These are phyloP conservation scores for Arachnomyces sp. DNA, from an alignment of 2,329 filamentous ascomycete genomes.

Conservation along the genomic window DNA sequence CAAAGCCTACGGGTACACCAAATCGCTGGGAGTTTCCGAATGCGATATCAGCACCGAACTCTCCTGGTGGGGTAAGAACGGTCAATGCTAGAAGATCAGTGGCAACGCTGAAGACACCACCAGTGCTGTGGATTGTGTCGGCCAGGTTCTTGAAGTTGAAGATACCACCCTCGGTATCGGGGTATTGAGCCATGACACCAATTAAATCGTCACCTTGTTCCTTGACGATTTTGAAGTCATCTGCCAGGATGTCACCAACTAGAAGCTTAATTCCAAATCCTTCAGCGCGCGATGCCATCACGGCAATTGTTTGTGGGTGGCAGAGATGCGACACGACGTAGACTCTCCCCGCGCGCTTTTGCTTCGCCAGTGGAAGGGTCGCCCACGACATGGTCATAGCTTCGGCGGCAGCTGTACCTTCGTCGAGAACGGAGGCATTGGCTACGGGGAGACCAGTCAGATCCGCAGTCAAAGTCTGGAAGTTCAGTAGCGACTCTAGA, in stretches of 20 bases:
- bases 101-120: constrained; percentile 74
- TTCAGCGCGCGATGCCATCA: constrained; percentile 74
- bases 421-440: constrained; percentile 85
- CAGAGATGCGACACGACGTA: constrained; percentile 76
- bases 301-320: constrained; percentile 77
- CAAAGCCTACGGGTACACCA: constrained; percentile 84
- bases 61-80: constrained; percentile 76
- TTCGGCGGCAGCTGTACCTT: constrained; percentile 86
- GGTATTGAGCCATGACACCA: constrained; percentile 90
- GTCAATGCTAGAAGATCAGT: constrained; percentile 86
- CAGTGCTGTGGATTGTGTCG: constrained; percentile 66
- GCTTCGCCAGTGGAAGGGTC: constrained; percentile 59
- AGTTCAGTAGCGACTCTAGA: constrained; percentile 86
- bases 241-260: constrained; percentile 60
- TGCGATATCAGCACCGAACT: constrained; percentile 91
- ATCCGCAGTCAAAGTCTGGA: constrained; percentile 86
- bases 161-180: constrained; percentile 76
- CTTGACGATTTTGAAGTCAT: constrained; percentile 58
- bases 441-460: constrained; percentile 78
- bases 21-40: constrained; percentile 89
- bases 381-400: constrained; percentile 91
- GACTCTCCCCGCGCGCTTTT: constrained; percentile 67
- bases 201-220: constrained; percentile 72
- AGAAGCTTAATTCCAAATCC: constrained; percentile 83
- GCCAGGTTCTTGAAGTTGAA: constrained; percentile 66